A percentile compares a stretch with the other conserved stretches of the same genome.
These are phyloP conservation scores for Umbelopsis sp. DNA, from an alignment of 371 early-diverging fungal genomes.

Conservation along the genomic window DNA sequence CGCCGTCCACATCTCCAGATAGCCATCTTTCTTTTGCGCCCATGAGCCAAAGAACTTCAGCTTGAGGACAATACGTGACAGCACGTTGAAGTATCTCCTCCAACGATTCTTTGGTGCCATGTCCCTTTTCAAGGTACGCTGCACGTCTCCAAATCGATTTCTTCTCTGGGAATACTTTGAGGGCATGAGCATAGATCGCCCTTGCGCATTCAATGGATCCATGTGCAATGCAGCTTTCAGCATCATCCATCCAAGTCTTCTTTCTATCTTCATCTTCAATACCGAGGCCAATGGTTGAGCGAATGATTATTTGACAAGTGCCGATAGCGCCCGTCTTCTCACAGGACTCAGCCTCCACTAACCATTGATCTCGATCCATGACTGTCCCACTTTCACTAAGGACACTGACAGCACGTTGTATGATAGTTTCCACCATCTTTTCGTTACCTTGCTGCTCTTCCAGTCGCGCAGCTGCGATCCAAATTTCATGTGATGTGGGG, in stretches of 20 bases:
- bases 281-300: constrained; percentile 78
- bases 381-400: constrained; percentile 72
- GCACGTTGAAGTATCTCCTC: constrained; percentile 85
- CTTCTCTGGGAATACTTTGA: constrained; percentile 77
- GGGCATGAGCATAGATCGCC: constrained; percentile 86
- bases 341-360: constrained; percentile 85
- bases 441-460: constrained; percentile 84
- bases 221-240: constrained; percentile 72
- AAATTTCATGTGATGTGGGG: constrained; percentile 92
- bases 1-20: constrained; percentile 85
- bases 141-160: constrained; percentile 88
- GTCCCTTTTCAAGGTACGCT: constrained; percentile 85
- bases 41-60: constrained; percentile 96
- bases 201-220: constrained; percentile 82
- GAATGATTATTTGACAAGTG: constrained; percentile 86
- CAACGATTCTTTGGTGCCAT: constrained; percentile 80
- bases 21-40: constrained; percentile 95
- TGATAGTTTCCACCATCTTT: constrained; percentile 70
- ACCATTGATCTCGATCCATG: constrained; percentile 90
- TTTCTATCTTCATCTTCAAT: constrained; percentile 84
- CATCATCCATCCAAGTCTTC: constrained; percentile 89
- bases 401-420: constrained; percentile 70
- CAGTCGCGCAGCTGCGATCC: constrained; percentile 93
- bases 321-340: constrained; percentile 80
- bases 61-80: constrained; percentile 89